Evolutionary conservation across 2,329 filamentous ascomycete species (phyloP).

Genomic region (Hymenoscyphus occultus): DNA sequence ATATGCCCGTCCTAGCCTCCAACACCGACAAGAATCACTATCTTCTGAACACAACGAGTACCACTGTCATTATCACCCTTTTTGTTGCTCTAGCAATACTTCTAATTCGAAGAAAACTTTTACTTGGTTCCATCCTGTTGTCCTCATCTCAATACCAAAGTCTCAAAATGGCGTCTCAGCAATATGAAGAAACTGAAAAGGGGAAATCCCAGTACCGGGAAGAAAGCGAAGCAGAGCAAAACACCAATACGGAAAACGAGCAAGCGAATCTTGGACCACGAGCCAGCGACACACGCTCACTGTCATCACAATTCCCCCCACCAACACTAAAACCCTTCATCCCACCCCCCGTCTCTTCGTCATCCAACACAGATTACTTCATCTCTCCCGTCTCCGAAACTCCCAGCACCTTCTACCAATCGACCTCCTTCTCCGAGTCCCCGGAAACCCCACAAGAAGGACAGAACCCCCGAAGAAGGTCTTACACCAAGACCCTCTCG

Average conservation of each 20-base stretch:
- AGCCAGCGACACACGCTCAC: constrained; percentile 4
- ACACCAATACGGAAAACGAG: neutral
- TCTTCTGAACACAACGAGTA: constrained; percentile 1
- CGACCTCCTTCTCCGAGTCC: constrained; percentile 10
- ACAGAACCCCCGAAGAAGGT: constrained; percentile 9
- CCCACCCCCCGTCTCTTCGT: constrained; percentile 5
- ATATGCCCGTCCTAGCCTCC: constrained; percentile 5
- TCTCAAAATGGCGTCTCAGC: constrained; percentile 7
- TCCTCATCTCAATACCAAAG: constrained; percentile 6
- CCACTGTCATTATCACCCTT: neutral
- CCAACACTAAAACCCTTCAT: constrained; percentile 10
- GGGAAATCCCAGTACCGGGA: neutral
- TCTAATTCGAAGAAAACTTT: constrained; percentile 2
- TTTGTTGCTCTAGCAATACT: neutral
- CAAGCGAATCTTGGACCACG: neutral
- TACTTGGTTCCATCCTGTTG: constrained; percentile 3
- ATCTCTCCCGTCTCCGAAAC: constrained; percentile 8
- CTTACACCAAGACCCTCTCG: constrained; percentile 16
- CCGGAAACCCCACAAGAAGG: constrained; percentile 9
- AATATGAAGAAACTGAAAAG: constrained; percentile 5
- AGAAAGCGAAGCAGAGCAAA: neutral
- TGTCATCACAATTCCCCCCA: constrained; percentile 11
- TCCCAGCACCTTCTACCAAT: constrained; percentile 6
- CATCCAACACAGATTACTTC: constrained; percentile 11
- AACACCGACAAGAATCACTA: constrained; percentile 1